These are phyloP conservation scores for Quercus alba DNA, from an alignment of 306 rosid species.

Conservation along the genomic window DNA sequence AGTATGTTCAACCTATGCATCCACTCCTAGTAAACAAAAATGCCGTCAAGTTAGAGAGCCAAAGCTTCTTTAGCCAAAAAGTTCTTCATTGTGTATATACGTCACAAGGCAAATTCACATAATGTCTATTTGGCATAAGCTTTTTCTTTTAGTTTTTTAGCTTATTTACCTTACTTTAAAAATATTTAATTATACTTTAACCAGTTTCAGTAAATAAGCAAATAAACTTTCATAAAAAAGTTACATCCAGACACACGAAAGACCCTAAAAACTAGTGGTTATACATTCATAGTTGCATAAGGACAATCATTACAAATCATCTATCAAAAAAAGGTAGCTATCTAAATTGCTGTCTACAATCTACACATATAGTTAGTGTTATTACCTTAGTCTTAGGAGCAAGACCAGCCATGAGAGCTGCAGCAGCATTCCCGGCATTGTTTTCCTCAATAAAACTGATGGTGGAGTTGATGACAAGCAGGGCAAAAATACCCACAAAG, in stretches of 20 bases:
- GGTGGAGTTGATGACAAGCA: slow-evolving; percentile 90
- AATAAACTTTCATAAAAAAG: too few relatives aligned
- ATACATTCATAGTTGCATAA: background rate
- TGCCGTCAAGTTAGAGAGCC: background rate
- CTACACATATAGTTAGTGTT: background rate
- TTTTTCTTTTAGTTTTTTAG: too few relatives aligned
- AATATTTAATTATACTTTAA: too few relatives aligned
- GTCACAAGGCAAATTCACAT: background rate
- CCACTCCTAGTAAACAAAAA: background rate
- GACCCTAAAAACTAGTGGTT: background rate
- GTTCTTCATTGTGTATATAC: background rate
- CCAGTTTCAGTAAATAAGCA: too few relatives aligned
- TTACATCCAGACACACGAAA: background rate
- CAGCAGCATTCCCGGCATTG: slow-evolving; percentile 98
- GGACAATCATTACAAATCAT: background rate
- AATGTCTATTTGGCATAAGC: too few relatives aligned
- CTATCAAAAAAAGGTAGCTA: background rate
- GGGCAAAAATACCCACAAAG: slow-evolving; percentile 76
- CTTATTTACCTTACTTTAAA: too few relatives aligned
- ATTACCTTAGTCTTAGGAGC: slow-evolving; percentile 96
- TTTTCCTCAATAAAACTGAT: slow-evolving; percentile 98
- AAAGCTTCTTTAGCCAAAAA: background rate
- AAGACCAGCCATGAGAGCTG: slow-evolving; percentile 99
- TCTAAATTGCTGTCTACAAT: background rate
- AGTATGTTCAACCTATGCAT: background rate